These are phyloP conservation scores for Microsporum audouinii DNA, from an alignment of 2,329 filamentous ascomycete species.

Conservation along the genomic window DNA sequence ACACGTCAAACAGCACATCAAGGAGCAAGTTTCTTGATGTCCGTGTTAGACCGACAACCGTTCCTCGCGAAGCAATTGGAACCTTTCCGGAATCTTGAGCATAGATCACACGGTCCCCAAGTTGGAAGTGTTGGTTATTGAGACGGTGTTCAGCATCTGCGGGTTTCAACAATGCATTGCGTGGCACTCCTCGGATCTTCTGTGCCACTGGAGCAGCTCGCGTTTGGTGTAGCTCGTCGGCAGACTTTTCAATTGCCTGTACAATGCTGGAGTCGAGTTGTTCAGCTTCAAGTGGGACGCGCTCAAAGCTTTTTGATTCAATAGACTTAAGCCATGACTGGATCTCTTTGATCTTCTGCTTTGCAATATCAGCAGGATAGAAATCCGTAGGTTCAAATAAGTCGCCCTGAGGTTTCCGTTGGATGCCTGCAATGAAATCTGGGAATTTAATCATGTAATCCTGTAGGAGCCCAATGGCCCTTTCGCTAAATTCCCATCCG, in stretches of 20 bases:
- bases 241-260: conserved; percentile 62
- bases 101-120: conserved; percentile 89
- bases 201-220: conserved; percentile 49
- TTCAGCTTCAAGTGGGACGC: conserved; percentile 90
- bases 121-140: conserved; percentile 65
- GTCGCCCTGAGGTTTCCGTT: conserved; percentile 72
- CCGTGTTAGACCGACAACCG: conserved; percentile 86
- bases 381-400: conserved; percentile 77
- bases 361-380: conserved; percentile 63
- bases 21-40: conserved; percentile 72
- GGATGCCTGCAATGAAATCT: conserved; percentile 84
- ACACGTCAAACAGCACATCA: conserved; percentile 84
- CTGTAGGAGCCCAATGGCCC: conserved; percentile 67
- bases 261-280: conserved; percentile 90
- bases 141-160: conserved; percentile 88
- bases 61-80: conserved; percentile 81
- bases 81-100: conserved; percentile 88
- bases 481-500: conserved; percentile 91
- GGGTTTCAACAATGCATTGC: conserved; percentile 82
- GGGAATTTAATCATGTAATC: conserved; percentile 92
- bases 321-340: conserved; percentile 83
- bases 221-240: conserved; percentile 50
- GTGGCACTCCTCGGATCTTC: conserved; percentile 68
- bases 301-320: conserved; percentile 83
- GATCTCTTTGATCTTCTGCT: conserved; percentile 81